These are phyloP conservation scores for Pyrenochaeta sp. DNA, from an alignment of 2,329 filamentous ascomycete genomes.

Conservation along the genomic window DNA sequence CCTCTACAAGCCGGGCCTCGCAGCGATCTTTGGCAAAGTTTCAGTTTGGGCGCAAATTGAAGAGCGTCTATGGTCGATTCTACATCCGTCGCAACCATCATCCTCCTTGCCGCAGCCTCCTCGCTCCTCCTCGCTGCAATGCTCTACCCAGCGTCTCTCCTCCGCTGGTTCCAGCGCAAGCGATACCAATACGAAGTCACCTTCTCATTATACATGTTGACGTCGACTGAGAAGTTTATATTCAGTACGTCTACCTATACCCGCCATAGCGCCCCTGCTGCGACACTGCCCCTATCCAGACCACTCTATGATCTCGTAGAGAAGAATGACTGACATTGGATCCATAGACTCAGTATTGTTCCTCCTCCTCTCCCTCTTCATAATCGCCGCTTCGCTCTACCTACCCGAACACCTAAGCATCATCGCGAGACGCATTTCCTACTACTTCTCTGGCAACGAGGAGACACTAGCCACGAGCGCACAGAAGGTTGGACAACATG, in stretches of 20 bases:
- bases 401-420: slow-evolving; percentile 89
- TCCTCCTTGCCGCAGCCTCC: slow-evolving; percentile 47
- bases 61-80: slow-evolving; percentile 38
- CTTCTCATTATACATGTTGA: slow-evolving; percentile 96
- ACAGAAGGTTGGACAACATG: slow-evolving; percentile 22
- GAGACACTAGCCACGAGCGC: slow-evolving; percentile 27
- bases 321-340: neutral
- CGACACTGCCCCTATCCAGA: neutral
- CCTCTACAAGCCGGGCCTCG: neutral
- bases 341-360: slow-evolving; percentile 87
- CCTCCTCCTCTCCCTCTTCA: slow-evolving; percentile 84
- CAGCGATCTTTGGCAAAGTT: neutral
- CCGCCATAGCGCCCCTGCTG: too few relatives aligned
- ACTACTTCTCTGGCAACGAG: slow-evolving; percentile 90
- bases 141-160: slow-evolving; percentile 63
- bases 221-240: slow-evolving; percentile 92
- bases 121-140: slow-evolving; percentile 55
- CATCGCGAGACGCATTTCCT: slow-evolving; percentile 86
- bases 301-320: neutral
- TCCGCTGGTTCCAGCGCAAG: slow-evolving; percentile 91
- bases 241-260: slow-evolving; percentile 74
- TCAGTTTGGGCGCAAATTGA: neutral
- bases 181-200: slow-evolving; percentile 99
- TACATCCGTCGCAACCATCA: slow-evolving; percentile 46
- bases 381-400: slow-evolving; percentile 89